These are phyloP conservation scores for Fusarium solani-melongenae DNA, from an alignment of 2,329 filamentous ascomycete genomes.

Conservation along the genomic window DNA sequence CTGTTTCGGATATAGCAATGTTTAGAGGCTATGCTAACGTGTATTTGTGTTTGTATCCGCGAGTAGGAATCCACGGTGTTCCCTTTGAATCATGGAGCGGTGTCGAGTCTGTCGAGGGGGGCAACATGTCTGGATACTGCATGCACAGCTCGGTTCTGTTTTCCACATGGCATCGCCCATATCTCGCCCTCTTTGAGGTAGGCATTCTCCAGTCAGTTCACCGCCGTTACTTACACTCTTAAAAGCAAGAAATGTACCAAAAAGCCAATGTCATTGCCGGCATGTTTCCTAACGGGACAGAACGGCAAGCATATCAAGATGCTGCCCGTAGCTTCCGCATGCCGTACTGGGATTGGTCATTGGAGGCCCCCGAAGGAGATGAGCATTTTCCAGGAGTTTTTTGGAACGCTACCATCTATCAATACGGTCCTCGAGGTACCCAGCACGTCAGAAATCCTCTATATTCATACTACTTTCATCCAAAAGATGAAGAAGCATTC, in stretches of 20 bases:
- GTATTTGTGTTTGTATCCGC: not conserved
- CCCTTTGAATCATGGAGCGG: conserved; percentile 69
- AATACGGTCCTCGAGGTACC: conserved; percentile 66
- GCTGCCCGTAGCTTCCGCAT: conserved; percentile 65
- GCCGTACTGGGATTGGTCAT: conserved; percentile 71
- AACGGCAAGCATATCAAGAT: conserved; percentile 60
- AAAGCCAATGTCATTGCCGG: conserved; percentile 57
- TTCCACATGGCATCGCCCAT: conserved; percentile 85
- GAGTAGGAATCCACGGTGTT: conserved; percentile 80
- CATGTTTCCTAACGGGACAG: conserved; percentile 58
- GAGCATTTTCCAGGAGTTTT: conserved; percentile 58
- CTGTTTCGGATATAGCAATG: not conserved
- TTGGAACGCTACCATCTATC: conserved; percentile 61
- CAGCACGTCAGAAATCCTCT: conserved; percentile 71
- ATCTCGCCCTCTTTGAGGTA: conserved; percentile 72
- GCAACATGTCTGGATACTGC: conserved; percentile 76
- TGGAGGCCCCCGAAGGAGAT: conserved; percentile 58
- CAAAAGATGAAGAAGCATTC: conserved; percentile 68
- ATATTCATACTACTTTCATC: conserved; percentile 69
- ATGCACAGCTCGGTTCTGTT: conserved; percentile 81
- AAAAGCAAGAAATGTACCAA: conserved; percentile 51
- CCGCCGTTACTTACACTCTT: conserved; percentile 23
- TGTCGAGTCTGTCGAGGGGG: conserved; percentile 61
- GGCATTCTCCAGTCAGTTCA: not conserved
- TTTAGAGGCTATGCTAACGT: conserved; percentile 12